Evolutionary conservation across 1,284 basidiomycete genomes (phyloP).

Genomic region (Malassezia vespertilionis): DNA sequence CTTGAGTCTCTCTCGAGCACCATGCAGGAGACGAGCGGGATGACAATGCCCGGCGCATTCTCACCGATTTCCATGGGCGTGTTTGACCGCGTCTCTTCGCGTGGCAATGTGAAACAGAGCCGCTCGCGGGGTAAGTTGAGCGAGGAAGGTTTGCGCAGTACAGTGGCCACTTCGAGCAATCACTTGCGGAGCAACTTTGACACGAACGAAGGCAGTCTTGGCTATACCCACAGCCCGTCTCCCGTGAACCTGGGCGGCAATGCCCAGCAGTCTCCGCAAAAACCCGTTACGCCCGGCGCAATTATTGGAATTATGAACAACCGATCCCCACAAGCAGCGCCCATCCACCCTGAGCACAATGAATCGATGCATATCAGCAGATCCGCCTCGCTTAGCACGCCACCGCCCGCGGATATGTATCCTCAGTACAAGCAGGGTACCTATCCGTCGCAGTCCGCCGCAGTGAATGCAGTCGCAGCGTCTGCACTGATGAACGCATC

Average conservation of each 20-base stretch:
- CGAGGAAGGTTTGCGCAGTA: too few species aligned
- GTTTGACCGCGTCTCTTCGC: too few species aligned
- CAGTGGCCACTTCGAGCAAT: too few species aligned
- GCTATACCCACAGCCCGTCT: conserved; percentile 22
- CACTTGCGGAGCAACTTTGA: too few species aligned
- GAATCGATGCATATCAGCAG: too few species aligned
- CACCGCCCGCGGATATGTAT: too few species aligned
- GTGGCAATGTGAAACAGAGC: too few species aligned
- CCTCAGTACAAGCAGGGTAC: too few species aligned
- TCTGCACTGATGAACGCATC: conserved; percentile 10
- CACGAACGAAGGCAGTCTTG: background rate
- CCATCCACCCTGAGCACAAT: background rate
- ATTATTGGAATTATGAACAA: conserved; percentile 37
- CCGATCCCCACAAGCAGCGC: background rate
- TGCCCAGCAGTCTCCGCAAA: conserved; percentile 7
- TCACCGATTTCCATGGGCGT: conserved; percentile 1
- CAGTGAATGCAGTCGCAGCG: conserved; percentile 2
- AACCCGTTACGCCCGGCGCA: conserved; percentile 38
- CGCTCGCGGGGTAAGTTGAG: too few species aligned
- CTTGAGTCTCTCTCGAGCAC: conserved; percentile 14
- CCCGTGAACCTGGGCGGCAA: conserved; percentile 30
- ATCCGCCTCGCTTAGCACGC: too few species aligned
- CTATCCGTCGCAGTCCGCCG: conserved; percentile 4
- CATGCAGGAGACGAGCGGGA: conserved; percentile 11
- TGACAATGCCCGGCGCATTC: conserved; percentile 11